phyloP scores from a whole-genome alignment of 306 rosid species.

The Cicer arietinum region DNA sequence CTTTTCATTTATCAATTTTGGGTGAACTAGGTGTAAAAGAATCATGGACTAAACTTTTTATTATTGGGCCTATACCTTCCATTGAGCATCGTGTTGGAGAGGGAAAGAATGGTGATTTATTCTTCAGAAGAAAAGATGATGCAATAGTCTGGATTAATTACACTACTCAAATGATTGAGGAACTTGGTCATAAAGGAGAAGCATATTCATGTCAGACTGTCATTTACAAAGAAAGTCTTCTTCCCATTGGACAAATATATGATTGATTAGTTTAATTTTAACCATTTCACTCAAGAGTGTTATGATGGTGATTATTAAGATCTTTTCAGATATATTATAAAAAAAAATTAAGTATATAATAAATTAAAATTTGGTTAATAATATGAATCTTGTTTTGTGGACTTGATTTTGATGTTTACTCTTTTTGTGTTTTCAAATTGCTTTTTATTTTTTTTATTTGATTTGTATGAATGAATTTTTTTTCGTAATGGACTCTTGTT shows the following conservation, averaged over 20 bases:
- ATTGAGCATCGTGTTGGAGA: not conserved
- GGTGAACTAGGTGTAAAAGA: no score
- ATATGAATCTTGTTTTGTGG: no score
- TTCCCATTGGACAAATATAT: not conserved
- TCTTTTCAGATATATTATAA: no score
- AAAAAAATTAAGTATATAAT: no score
- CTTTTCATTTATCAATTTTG: no score
- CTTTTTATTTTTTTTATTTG: no score
- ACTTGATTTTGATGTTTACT: not conserved
- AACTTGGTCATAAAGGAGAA: not conserved
- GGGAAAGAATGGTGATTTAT: not conserved
- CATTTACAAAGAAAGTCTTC: not conserved
- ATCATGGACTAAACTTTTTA: no score
- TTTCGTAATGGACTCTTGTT: no score
- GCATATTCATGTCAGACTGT: not conserved
- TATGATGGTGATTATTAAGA: no score
- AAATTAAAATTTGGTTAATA: no score
- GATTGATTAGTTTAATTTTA: not conserved
- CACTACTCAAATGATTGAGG: not conserved
- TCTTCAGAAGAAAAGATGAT: not conserved
- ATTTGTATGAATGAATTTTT: not conserved
- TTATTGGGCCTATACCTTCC: not conserved
- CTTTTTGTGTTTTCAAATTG: not conserved
- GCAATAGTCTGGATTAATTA: not conserved
- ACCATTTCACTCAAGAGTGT: no score